Conservation (phyloP, 495 filamentous ascomycete species). For the Penicillium coprophilum region DNA sequence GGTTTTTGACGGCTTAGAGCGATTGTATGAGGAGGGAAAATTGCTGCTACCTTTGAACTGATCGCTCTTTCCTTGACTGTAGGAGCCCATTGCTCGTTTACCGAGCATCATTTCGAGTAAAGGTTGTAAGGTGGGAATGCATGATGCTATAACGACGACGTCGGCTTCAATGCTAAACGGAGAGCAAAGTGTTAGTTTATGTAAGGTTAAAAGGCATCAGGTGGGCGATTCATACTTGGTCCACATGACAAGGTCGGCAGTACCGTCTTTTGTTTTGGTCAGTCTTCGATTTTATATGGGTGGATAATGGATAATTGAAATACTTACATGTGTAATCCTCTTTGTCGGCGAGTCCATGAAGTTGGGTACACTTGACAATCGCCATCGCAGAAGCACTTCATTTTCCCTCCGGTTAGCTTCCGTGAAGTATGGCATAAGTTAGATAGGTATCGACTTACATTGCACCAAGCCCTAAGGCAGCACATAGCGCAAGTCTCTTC, state of each 20-base stretch:
- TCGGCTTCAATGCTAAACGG: conserved; percentile 39
- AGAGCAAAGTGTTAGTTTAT: not conserved
- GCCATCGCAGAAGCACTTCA: conserved; percentile 35
- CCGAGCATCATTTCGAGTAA: conserved; percentile 40
- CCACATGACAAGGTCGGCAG: conserved; percentile 37
- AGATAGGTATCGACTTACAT: conserved; percentile 25
- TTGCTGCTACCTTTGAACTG: conserved; percentile 21
- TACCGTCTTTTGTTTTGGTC: conserved; percentile 28
- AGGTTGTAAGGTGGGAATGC: conserved; percentile 45
- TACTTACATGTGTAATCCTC: conserved; percentile 38
- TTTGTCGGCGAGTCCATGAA: conserved; percentile 36
- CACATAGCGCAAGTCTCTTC: conserved; percentile 37
- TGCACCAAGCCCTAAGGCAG: conserved; percentile 37
- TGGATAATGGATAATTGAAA: not conserved
- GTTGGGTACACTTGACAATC: conserved; percentile 38
- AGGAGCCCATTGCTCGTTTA: conserved; percentile 29
- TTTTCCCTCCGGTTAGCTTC: not conserved
- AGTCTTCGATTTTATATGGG: not conserved
- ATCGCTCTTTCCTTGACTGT: conserved; percentile 25
- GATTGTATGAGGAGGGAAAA: conserved; percentile 16
- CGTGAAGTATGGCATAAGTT: not conserved
- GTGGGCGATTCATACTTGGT: conserved; percentile 31
- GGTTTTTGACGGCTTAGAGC: conserved; percentile 18
- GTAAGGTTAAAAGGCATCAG: not conserved
- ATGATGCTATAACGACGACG: conserved; percentile 43